Conservation (phyloP, 768 basidiomycete species). For the Chalciporus sphaerocephalus region DNA sequence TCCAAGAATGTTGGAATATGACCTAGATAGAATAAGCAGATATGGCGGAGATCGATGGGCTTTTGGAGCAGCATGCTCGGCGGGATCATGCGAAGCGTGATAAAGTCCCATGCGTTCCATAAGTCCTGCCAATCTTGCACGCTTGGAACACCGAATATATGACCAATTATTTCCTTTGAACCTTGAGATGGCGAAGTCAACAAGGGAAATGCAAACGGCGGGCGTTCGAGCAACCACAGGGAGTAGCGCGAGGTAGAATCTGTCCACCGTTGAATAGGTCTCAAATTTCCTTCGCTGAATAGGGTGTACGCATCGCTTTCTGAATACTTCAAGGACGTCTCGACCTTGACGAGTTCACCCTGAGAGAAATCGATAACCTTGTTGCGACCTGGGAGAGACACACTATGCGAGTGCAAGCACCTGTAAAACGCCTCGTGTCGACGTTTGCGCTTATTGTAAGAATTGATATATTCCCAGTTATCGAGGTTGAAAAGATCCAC, state of each 20-base stretch:
- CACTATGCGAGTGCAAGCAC: slow-evolving; percentile 55
- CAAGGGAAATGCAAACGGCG: slow-evolving; percentile 71
- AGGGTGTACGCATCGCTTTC: slow-evolving; percentile 62
- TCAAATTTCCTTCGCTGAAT: slow-evolving; percentile 72
- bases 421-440: slow-evolving; percentile 82
- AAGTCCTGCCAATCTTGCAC: slow-evolving; percentile 75
- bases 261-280: slow-evolving; percentile 82
- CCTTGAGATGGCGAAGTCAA: slow-evolving; percentile 38
- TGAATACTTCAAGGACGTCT: slow-evolving; percentile 90
- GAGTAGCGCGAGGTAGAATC: slow-evolving; percentile 71
- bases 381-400: slow-evolving; percentile 47
- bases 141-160: slow-evolving; percentile 62
- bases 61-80: slow-evolving; percentile 80
- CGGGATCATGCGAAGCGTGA: slow-evolving; percentile 84
- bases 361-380: slow-evolving; percentile 51
- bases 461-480: slow-evolving; percentile 72
- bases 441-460: slow-evolving; percentile 52
- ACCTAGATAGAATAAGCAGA: slow-evolving; percentile 94
- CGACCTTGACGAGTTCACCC: slow-evolving; percentile 79
- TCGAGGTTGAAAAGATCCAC: slow-evolving; percentile 56
- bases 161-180: slow-evolving; percentile 17
- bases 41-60: slow-evolving; percentile 91
- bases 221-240: slow-evolving; percentile 88
- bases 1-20: slow-evolving; percentile 93
- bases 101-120: slow-evolving; percentile 87